phyloP scores from a whole-genome alignment of 805 yeast genomes.

The Yarrowia bubula region DNA sequence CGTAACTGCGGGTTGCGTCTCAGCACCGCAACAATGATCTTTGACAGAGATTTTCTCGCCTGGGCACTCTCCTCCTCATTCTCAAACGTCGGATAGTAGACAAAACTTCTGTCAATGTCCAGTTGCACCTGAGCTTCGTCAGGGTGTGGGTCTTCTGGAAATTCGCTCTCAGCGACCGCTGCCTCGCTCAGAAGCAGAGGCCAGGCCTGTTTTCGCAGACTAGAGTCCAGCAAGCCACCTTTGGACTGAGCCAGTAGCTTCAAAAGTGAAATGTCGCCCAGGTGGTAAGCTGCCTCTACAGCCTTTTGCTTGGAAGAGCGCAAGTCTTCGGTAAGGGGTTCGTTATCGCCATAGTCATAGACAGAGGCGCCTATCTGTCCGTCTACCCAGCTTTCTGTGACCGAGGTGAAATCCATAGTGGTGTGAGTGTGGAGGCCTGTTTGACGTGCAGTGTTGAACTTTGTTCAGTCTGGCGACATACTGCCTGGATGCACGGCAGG shows the following conservation, averaged over 20 bases:
- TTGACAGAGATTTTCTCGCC: constrained; percentile 46
- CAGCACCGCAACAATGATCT: constrained; percentile 53
- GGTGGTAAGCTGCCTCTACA: constrained; percentile 42
- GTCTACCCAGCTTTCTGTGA: constrained; percentile 24
- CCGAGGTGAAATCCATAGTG: constrained; percentile 18
- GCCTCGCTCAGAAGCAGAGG: constrained; percentile 1
- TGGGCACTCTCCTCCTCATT: constrained; percentile 37
- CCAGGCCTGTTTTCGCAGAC: constrained; percentile 1
- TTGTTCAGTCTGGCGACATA: background rate
- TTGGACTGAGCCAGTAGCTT: constrained; percentile 36
- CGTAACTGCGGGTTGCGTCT: constrained; percentile 59
- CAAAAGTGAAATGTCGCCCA: constrained; percentile 37
- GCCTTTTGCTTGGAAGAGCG: constrained; percentile 39
- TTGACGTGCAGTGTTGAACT: background rate
- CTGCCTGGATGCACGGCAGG: background rate
- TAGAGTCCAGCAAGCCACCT: background rate
- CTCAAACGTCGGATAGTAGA: constrained; percentile 41
- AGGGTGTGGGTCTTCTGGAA: constrained; percentile 44
- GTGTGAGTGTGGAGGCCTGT: background rate
- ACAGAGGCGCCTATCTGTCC: constrained; percentile 49
- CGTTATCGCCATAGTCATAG: constrained; percentile 40
- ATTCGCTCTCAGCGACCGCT: background rate
- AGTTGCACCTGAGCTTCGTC: constrained; percentile 78
- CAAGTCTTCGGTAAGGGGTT: constrained; percentile 45
- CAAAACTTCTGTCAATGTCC: constrained; percentile 75